Base-by-base conservation (phyloP, 1,139 yeast species). In the Spathaspora sp. region DNA sequence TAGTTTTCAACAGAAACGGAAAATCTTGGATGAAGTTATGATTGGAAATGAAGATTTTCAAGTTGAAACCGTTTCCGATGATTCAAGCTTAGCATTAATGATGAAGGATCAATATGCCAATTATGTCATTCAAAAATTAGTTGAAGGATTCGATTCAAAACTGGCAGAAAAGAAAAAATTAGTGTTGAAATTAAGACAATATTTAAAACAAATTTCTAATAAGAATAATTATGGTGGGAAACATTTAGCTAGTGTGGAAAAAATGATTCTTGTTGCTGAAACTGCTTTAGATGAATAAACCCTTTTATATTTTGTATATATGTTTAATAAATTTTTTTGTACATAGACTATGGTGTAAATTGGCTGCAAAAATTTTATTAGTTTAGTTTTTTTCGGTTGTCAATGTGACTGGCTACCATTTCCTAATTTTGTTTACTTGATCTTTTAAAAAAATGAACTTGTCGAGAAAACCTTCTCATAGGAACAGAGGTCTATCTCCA, bases 61-160 rank as follows among this genome's bases (percentile, higher is more conserved):
- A 47, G 60, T 68, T 55, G 81, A 77, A 39, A 78, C 82, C 20
- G 65, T 58, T 7, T 81, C 74, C 49, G 86, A 81, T 52, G 79
- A 77, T 44, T 78, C 87, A 1, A 80, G 89, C 11, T 71, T 86
- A 54, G 87, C 88, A 13, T 67, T 84, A 48, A 90, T 93, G 98
- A 91, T 95, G 90, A 89, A 89, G 63, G 99, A 93, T 65, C 99
- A 93, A 63, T 95, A 86, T 68, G 99, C 98, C 17, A 93, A 93
- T 65, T 93, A 93, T 63, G 99, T 93, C 41, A 89, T 93, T 47
- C 99, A 93, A 67, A 93, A 93, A 64, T 77, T 95, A 57, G 90
- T 93, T 36, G 97, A 89, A 56, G 87, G 88, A 2, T 74, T 74
- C 53, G 77, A 71, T 55, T 80, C 95, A 7, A 78, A 77, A 50